Evolutionary conservation across 306 rosid genomes (phyloP), one percentile per base, ranked within the genome.

Genomic region (Cucurbita pepo): DNA sequence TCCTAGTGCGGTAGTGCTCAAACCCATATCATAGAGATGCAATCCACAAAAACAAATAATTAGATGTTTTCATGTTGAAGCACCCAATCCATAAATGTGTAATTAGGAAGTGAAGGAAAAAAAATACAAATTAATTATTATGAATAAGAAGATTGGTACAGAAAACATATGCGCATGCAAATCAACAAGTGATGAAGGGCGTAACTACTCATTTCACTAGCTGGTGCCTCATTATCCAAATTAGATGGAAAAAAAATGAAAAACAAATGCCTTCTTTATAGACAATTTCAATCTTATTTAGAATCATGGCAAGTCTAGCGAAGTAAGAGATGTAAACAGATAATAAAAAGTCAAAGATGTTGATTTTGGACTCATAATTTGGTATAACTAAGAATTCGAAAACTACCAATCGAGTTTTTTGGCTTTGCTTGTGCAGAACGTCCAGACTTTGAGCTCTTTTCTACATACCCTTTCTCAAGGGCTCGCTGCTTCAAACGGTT

Each of bases 381-480:
- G 40, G n/a, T 45, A 25, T 11, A 12, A 43, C 40, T 45, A 74
- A 6, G 71, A n/a, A 54, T 34, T 14, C 22, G 66, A 13, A 50
- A 67, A 38, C 75, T 81, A 93, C 98, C 98, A 4, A 77, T 41
- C 52, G 89, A 85, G 69, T 53, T 76, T 83, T 87, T 90, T 60
- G 91, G 85, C 87, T 87, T 90, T 8, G 82, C 53, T 55, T 88
- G 93, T 66, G 85, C 54, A 11, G 96, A 84, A 47, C 96, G 90
- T 52, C 97, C 97, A 19, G 91, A 82, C 71, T 77, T 90, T 44
- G 85, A 58, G 85, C 81, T 87, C 84, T 87, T 88, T 78, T 90
- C 96, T 37, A 67, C 83, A 38, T 86, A 86, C 85, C 80, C 89
- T 80, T 90, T 84, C 81, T 86, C 89, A 73, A 88, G 86, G 40